Base-by-base conservation (phyloP, 768 basidiomycete genomes). In the Gautieria morchelliformis region DNA sequence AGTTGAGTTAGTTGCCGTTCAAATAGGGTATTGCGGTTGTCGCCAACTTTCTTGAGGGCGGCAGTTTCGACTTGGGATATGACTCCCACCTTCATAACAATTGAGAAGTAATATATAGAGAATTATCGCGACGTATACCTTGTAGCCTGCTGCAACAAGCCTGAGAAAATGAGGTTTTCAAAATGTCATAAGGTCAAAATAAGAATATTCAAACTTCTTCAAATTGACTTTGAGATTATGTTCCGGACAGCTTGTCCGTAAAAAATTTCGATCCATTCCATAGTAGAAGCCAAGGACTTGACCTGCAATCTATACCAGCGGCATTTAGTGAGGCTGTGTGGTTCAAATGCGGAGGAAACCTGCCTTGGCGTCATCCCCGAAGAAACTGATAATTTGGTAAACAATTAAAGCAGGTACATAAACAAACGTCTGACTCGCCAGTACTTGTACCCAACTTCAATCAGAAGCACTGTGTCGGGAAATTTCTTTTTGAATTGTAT, bases 381-480 rank as follows among this genome's bases (percentile, higher is more conserved):
- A 93, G 68, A 94, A 93, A 53, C 75, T 66, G 40, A 24, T 14
- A 24, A n/a, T 7, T 11, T 4, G 58, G 9, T 58, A n/a, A 58
- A 44, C 7, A 19, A 30, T 47, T 52, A 32, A 50, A n/a, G n/a
- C 6, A 19, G 19, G 15, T 19, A 8, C 37, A 19, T 42, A 12
- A 6, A 41, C 15, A 8, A 53, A 19, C 22, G n/a, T 20, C 8
- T 14, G 46, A 37, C 20, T 47, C 41, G 54, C 61, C 65, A 79
- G 67, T 83, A 86, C 67, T 86, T 93, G 68, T 93, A 93, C 5
- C 91, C 91, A 30, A 86, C 82, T 67, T 92, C 85, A 22, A 93
- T 73, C 78, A 93, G 82, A 12, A 93, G 73, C 37, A 93, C 61
- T 4, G 81, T 81, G 11, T 78, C 86, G 1, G 78, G 75, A 67